Evolutionary conservation across 2,329 filamentous ascomycete species (phyloP), one percentile per base, ranked within the genome.

Genomic region (Diaporthe vexans): DNA sequence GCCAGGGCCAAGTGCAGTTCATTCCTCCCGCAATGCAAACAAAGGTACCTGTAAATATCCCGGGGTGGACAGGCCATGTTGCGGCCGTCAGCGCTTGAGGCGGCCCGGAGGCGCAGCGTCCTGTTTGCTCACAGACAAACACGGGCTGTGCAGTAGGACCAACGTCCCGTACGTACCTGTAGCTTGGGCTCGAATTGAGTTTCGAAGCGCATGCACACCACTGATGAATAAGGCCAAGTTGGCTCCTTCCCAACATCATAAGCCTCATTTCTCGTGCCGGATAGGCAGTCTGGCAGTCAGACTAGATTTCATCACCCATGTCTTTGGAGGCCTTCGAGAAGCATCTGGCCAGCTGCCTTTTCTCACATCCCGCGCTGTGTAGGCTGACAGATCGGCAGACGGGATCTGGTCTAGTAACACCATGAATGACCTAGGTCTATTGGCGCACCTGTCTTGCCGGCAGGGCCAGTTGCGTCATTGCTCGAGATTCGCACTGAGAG

Each of bases 401-500:
- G 51, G 63, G 15, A 26, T 68, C 15, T 21, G 15, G 63, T 21
- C 63, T 68, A 68, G 63, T 24, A 43, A 43, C 40, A 43, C 40
- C 40, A 15, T 51, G 26, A 21, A 26, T 17, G 13, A 37, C 6
- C 40, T 48, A 29, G 58, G 52, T 24, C 21, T 21, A 26, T 29
- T 46, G 29, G 26, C 10, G 37, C 19, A 71, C 37, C 7, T 48
- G 35, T 51, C 10, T 24, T 29, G 19, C 29, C n/a, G 57, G 35
- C n/a, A 40, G 17, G 43, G 17, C 46, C 10, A 46, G 72, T 74
- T 74, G 74, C 74, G 72, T 75, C 74, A 75, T 75, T 71, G 72
- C 67, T 37, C 26, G 19, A 46, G 21, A 21, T n/a, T 57, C n/a
- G 33, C 15, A 33, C 46, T 40, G 35, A 48, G 46, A 24, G 71